phyloP scores from a whole-genome alignment of 805 yeast species.

The Myxozyma sirexii region DNA sequence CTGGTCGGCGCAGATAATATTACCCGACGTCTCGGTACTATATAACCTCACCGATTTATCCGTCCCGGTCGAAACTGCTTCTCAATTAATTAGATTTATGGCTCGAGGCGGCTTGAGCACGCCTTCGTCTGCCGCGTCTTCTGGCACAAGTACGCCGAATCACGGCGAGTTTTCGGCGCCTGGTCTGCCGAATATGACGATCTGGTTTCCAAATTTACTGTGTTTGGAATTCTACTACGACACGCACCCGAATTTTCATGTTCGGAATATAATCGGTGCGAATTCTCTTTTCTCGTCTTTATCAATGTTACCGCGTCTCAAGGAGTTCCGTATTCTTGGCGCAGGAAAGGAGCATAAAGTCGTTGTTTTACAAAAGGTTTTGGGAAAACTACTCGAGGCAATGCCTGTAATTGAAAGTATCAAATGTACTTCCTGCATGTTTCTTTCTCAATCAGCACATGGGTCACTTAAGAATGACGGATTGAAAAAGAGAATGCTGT shows the following conservation, averaged over 20 bases:
- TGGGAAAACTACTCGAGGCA: conserved; percentile 1
- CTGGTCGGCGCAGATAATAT: conserved; percentile 8
- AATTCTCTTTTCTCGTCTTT: neutral
- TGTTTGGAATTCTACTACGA: conserved; percentile 8
- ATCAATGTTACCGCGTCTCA: neutral
- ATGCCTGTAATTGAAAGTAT: neutral
- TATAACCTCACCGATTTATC: conserved; percentile 4
- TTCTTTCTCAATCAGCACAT: neutral
- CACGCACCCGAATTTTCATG: neutral
- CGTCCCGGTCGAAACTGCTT: conserved; percentile 1
- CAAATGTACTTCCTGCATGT: conserved; percentile 4
- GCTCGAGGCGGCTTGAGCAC: conserved; percentile 1
- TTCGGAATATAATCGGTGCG: neutral
- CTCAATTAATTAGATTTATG: conserved; percentile 1
- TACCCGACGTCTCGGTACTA: conserved; percentile 5
- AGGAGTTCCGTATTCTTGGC: conserved; percentile 3
- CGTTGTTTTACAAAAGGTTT: neutral
- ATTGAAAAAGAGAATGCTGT: neutral
- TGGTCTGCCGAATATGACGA: neutral
- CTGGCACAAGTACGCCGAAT: conserved; percentile 3
- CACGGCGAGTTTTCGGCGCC: neutral
- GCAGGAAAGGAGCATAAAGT: conserved; percentile 7
- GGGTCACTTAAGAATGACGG: neutral
- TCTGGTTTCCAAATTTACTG: conserved; percentile 6
- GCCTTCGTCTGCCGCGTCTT: conserved; percentile 2